Evolutionary conservation across 495 filamentous ascomycete genomes (phyloP), one percentile per base, ranked within the genome.

Genomic region (Penicillium odoratum): DNA sequence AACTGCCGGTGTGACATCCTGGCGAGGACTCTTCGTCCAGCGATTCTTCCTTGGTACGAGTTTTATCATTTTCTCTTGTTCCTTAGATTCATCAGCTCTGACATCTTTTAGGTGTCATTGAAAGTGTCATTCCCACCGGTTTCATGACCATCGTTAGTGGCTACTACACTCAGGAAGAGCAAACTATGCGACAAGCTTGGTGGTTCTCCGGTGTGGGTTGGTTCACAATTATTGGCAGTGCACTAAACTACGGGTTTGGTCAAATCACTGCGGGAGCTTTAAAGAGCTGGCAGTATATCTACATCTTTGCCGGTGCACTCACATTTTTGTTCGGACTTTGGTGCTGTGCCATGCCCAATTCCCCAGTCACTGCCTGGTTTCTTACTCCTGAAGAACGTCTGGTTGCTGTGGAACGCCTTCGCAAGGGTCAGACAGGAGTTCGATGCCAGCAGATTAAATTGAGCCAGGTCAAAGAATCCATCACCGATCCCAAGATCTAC

Each of bases 161-260:
- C 2, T 88, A 83, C 63, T 91, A 89, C 60, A 89, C 85, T 2
- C 85, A 90, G 68, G 58, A 74, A 16, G 88, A 91, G 60, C 86
- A 89, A 62, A 76, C 84, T 10, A 71, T 88, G 25, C 76, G 87
- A 13, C 87, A 89, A 60, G 80, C 78, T 40, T 87, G 83, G 83
- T 91, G 86, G 87, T 89, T 88, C 63, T 85, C 81, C 31, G 77
- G 77, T 2, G 88, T 84, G 0, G 86, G 85, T 7, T 76, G 83
- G 58, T 89, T 85, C 71, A 88, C 84, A 15, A 85, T 90, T 57
- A 81, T 89, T 52, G 87, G 87, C 8, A 76, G 81, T 7, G 85
- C 81, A 0, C 68, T 89, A 30, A 88, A 87, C 69, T 91, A 89
- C 66, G 87, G 82, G 0, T 90, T 89, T 67, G 86, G 79, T 2